Evolutionary conservation across 345 rosid genomes (phyloP).

Genomic region (Sisymbrium altissimum): DNA sequence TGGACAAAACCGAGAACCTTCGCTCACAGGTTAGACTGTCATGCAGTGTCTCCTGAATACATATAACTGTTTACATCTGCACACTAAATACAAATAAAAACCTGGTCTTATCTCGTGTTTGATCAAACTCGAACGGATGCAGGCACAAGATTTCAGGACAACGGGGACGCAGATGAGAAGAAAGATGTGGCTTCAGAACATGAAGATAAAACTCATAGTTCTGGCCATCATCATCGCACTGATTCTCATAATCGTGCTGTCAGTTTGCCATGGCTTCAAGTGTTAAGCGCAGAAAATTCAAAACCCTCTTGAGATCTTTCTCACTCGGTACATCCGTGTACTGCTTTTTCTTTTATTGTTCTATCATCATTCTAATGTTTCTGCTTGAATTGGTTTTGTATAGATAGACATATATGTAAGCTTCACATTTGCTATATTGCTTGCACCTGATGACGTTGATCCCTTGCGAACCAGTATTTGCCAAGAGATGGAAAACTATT

Average conservation of each 20-base stretch:
- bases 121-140: constrained; percentile 5
- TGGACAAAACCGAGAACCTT: constrained; percentile 97
- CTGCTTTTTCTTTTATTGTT: constrained; percentile 22
- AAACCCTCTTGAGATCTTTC: constrained; percentile 23
- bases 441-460: constrained; percentile 28
- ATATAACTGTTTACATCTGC: neutral
- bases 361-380: constrained; percentile 30
- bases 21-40: constrained; percentile 73
- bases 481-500: constrained; percentile 17
- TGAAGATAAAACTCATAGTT: constrained; percentile 95
- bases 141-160: constrained; percentile 97
- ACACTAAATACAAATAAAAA: neutral
- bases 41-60: neutral
- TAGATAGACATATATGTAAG: constrained; percentile 38
- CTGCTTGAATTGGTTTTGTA: constrained; percentile 39
- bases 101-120: constrained; percentile 4
- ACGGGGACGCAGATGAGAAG: constrained; percentile 89
- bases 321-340: constrained; percentile 21
- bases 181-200: constrained; percentile 97
- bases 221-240: constrained; percentile 62
- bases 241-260: constrained; percentile 69
- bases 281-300: constrained; percentile 34
- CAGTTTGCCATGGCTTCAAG: constrained; percentile 86
- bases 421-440: constrained; percentile 24
- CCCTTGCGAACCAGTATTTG: constrained; percentile 14